Conservation (phyloP, 768 basidiomycete genomes). For the Wakefieldia striispora region DNA sequence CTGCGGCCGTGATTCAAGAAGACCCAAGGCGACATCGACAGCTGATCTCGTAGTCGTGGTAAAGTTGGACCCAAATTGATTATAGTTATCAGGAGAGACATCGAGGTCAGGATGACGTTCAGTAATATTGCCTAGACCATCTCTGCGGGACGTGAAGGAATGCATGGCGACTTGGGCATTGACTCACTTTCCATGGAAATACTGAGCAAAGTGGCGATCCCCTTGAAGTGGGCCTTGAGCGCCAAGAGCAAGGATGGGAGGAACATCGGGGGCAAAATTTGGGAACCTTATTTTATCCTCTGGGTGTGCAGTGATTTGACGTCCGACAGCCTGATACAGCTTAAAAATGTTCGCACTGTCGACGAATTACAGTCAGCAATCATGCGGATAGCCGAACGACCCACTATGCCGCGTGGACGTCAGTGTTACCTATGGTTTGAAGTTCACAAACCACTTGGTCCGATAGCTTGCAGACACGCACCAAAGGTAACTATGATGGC, state of each 20-base stretch:
- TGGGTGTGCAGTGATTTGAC: constrained; percentile 56
- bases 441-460: neutral
- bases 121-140: constrained; percentile 64
- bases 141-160: constrained; percentile 39
- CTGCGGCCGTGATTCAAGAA: constrained; percentile 50
- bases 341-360: constrained; percentile 71
- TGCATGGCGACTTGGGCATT: neutral
- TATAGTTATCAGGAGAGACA: constrained; percentile 9
- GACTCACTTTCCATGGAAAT: constrained; percentile 77
- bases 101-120: constrained; percentile 66
- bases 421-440: constrained; percentile 61
- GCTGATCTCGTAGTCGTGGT: constrained; percentile 44
- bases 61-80: constrained; percentile 43
- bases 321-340: constrained; percentile 64
- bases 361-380: neutral
- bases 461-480: constrained; percentile 30
- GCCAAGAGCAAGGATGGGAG: constrained; percentile 66
- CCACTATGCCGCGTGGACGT: constrained; percentile 56
- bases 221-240: constrained; percentile 67
- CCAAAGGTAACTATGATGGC: constrained; percentile 78
- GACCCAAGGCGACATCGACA: constrained; percentile 51
- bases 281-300: constrained; percentile 55
- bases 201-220: constrained; percentile 69
- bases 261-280: constrained; percentile 49
- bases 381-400: constrained; percentile 20